Base-by-base conservation (phyloP, 306 rosid species). In the Datisca glomerata region DNA sequence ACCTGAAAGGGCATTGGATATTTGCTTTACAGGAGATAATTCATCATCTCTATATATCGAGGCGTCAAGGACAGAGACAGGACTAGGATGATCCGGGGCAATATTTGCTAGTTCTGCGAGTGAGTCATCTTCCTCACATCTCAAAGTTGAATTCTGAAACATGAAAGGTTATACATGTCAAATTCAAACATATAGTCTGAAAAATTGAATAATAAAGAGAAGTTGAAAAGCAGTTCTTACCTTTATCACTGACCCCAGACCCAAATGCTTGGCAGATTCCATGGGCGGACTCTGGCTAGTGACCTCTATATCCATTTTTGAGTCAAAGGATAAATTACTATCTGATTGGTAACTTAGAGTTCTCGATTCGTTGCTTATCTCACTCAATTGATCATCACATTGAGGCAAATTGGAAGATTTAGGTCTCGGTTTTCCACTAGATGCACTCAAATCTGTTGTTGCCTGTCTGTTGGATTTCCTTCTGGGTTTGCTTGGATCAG, bases 21-120 rank as follows among this genome's bases (percentile, higher is more conserved):
- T 64, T 69, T 71, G 87, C 70, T 55, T 76, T 20, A 63, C 67
- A 4, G 86, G 89, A 41, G 85, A 87, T 21, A 54, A 49, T 13
- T 23, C 70, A 22, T 79, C 80, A 24, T 82, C 85, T 60, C 76
- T 61, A 37, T 79, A 82, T 28, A 64, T 66, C 3, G 72, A 64
- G 45, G 47, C 56, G 65, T 87, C 94, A 13, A 87, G 96, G 50
- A 82, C 86, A 5, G 96, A 82, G 37, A 74, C 64, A 12, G 94
- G 93, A 65, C 97, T 82, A 8, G 89, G 80, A 67, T 82, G 87
- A 53, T 82, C 96, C 0, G 70, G 87, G 21, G 64, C 63, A 49
- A 44, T 44, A 8, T 67, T 59, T 43, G 74, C 74, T 21, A 79
- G 76, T 45, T 79, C 94, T 8, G 68, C 70, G 47, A 51, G 49